These are phyloP conservation scores for Postia placenta DNA, from an alignment of 768 basidiomycete species.

Conservation along the genomic window DNA sequence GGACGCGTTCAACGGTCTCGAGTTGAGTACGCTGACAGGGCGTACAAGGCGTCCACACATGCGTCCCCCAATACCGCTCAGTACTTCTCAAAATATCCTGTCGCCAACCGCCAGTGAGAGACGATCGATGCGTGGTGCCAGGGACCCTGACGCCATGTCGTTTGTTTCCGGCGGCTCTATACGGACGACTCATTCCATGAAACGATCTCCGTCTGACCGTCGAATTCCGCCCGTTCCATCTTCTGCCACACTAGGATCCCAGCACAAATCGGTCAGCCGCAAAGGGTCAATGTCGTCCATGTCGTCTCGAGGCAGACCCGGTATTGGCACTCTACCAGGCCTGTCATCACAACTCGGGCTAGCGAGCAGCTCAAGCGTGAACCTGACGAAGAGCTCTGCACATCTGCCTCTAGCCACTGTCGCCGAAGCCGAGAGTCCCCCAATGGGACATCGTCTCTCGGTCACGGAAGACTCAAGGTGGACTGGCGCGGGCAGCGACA, in stretches of 20 bases:
- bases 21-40: constrained; percentile 59
- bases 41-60: constrained; percentile 32
- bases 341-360: constrained; percentile 24
- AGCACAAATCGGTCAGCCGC: constrained; percentile 23
- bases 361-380: constrained; percentile 39
- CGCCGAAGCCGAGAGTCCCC: constrained; percentile 37
- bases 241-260: constrained; percentile 10
- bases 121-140: constrained; percentile 12
- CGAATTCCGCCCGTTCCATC: constrained; percentile 7
- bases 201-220: constrained; percentile 16
- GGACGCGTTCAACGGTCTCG: constrained; percentile 77
- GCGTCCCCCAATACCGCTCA: constrained; percentile 17
- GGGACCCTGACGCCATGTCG: constrained; percentile 21
- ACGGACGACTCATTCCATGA: constrained; percentile 16
- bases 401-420: constrained; percentile 48
- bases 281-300: constrained; percentile 61
- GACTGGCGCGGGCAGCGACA: constrained; percentile 7
- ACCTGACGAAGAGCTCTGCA: constrained; percentile 43
- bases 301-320: constrained; percentile 14
- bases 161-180: constrained; percentile 20
- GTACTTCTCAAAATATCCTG: constrained; percentile 7
- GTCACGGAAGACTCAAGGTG: constrained; percentile 17
- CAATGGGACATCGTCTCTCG: constrained; percentile 19
- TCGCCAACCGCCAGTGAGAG: background rate
- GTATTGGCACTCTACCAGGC: constrained; percentile 26